Conservation (phyloP, 169 alveolate genomes). For the Theileria annulata region DNA sequence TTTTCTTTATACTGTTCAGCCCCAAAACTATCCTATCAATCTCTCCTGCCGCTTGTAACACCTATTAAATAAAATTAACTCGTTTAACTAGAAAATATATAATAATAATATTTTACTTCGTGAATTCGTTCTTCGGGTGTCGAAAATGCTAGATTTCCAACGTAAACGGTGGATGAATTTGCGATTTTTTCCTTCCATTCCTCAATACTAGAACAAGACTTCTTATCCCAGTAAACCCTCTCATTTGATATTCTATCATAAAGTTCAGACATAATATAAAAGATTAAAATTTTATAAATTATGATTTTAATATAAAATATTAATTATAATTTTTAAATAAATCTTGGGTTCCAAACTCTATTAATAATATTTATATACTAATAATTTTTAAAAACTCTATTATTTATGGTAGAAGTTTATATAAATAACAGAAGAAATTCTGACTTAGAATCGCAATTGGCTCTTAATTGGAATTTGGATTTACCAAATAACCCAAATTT, state of each 20-base stretch:
- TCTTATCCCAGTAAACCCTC: constrained; percentile 74
- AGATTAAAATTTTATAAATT: not conserved
- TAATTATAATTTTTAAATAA: not conserved
- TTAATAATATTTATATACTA: no score
- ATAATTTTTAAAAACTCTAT: not conserved
- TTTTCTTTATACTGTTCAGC: constrained; percentile 70
- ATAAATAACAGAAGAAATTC: constrained; percentile 27
- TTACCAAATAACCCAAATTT: constrained; percentile 43
- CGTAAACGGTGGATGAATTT: constrained; percentile 73
- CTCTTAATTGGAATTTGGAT: constrained; percentile 38
- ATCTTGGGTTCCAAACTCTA: not conserved
- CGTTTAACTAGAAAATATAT: not conserved
- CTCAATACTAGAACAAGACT: constrained; percentile 67
- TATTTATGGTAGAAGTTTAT: constrained; percentile 57
- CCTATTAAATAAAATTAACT: constrained; percentile 22
- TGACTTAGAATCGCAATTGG: constrained; percentile 54
- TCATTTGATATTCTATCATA: constrained; percentile 70
- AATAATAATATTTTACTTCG: constrained; percentile 58
- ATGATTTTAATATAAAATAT: not conserved
- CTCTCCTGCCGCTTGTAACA: constrained; percentile 66
- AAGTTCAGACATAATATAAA: constrained; percentile 65
- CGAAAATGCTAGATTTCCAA: constrained; percentile 74
- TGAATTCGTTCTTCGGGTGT: constrained; percentile 78
- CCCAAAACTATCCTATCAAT: constrained; percentile 76
- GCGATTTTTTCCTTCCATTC: constrained; percentile 73